Conservation (phyloP, 2,329 filamentous ascomycete genomes). For the Trichophyton schoenleinii region DNA sequence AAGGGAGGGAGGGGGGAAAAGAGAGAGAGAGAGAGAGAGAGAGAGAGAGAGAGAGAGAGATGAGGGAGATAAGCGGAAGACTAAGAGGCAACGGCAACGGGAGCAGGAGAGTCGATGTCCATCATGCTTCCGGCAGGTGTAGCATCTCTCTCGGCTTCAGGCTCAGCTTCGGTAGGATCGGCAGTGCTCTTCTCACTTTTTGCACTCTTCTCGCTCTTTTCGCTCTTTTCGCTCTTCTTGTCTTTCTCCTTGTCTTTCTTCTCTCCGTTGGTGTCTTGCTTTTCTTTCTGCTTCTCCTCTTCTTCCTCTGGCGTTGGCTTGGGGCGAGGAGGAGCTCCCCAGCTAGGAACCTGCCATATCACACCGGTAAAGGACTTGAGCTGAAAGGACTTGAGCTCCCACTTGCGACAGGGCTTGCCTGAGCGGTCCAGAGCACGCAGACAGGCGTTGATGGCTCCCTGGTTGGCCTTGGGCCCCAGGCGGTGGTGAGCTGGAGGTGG, state of each 20-base stretch:
- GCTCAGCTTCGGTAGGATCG: background rate
- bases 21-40: no score
- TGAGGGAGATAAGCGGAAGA: background rate
- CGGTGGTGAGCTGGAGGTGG: conserved; percentile 53
- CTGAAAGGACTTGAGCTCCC: conserved; percentile 68
- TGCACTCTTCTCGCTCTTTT: background rate
- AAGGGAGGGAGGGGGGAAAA: no score
- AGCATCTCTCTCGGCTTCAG: background rate
- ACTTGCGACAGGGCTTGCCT: conserved; percentile 83
- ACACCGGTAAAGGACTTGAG: conserved; percentile 90
- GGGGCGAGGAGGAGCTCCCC: conserved; percentile 52
- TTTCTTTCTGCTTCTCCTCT: background rate
- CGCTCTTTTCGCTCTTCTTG: conserved; percentile 5
- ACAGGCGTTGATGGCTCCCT: conserved; percentile 92
- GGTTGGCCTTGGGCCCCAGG: conserved; percentile 90
- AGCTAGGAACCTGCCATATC: conserved; percentile 67
- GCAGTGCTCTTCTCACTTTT: conserved; percentile 6
- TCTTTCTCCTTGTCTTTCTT: background rate
- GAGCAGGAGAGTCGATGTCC: background rate
- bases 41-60: no score
- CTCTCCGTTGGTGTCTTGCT: background rate
- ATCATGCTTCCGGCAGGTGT: background rate
- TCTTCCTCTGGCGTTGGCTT: background rate
- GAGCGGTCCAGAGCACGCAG: conserved; percentile 86
- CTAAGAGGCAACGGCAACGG: background rate